These are phyloP conservation scores for Alternaria sp. DNA, from an alignment of 2,329 filamentous ascomycete genomes.

Conservation along the genomic window DNA sequence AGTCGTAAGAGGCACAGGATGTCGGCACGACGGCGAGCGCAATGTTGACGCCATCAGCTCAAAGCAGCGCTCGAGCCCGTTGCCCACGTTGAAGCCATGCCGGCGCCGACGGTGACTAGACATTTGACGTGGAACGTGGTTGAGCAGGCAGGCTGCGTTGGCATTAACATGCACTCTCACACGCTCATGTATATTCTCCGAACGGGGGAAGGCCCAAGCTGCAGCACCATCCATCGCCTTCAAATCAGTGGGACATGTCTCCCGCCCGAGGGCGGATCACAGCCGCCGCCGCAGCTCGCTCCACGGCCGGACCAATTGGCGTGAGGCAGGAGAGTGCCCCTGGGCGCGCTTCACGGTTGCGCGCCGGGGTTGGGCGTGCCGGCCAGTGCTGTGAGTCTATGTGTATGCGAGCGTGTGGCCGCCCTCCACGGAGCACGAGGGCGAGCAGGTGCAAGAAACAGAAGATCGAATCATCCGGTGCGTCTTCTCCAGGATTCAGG, in stretches of 20 bases:
- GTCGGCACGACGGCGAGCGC: constrained; percentile 17
- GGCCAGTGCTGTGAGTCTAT: constrained; percentile 5
- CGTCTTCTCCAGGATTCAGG: background rate
- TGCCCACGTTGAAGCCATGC: constrained; percentile 17
- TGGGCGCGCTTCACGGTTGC: constrained; percentile 13
- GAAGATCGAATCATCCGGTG: constrained; percentile 13
- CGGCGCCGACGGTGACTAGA: background rate
- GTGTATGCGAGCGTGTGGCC: constrained; percentile 13
- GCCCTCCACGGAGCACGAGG: constrained; percentile 5
- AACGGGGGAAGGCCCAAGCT: constrained; percentile 22
- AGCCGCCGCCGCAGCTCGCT: constrained; percentile 28
- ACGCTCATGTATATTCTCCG: constrained; percentile 19
- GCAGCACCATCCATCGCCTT: constrained; percentile 14
- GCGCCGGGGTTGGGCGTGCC: constrained; percentile 12
- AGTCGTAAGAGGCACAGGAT: constrained; percentile 23
- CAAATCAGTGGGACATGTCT: constrained; percentile 20
- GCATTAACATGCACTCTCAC: background rate
- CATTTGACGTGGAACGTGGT: constrained; percentile 10
- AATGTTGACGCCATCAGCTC: constrained; percentile 23
- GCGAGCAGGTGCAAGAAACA: constrained; percentile 9
- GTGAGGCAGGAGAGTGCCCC: constrained; percentile 14
- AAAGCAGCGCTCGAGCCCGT: constrained; percentile 29
- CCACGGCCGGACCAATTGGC: constrained; percentile 19
- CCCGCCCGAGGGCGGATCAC: constrained; percentile 31
- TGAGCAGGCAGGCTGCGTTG: background rate